Evolutionary conservation across 2,329 filamentous ascomycete species (phyloP).

Genomic region (Plenodomus lindquistii): DNA sequence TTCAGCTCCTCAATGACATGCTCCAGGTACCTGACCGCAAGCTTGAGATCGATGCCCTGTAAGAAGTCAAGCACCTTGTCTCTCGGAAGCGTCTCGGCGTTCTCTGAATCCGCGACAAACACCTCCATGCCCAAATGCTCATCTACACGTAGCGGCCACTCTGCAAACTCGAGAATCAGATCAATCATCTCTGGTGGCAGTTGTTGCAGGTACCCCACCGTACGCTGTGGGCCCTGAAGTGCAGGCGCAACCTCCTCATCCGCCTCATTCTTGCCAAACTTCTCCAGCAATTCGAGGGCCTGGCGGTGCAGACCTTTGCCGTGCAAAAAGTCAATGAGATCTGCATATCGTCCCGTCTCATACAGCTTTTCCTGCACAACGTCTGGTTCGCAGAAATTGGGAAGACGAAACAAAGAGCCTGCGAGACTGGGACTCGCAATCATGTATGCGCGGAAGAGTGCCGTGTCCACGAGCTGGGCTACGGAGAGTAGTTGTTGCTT

Average conservation of each 20-base stretch:
- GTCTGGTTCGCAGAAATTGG: constrained; percentile 95
- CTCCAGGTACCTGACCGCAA: constrained; percentile 84
- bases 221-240: constrained; percentile 80
- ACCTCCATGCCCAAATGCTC: constrained; percentile 85
- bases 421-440: constrained; percentile 83
- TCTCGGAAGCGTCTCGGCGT: constrained; percentile 85
- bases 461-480: constrained; percentile 88
- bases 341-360: constrained; percentile 84
- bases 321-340: constrained; percentile 96
- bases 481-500: constrained; percentile 73
- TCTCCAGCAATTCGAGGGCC: constrained; percentile 78
- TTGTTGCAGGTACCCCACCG: constrained; percentile 86
- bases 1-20: constrained; percentile 87
- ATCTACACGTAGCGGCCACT: constrained; percentile 79
- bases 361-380: constrained; percentile 93
- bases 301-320: constrained; percentile 91
- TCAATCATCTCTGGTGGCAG: constrained; percentile 86
- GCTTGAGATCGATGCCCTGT: constrained; percentile 65
- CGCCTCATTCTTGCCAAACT: constrained; percentile 68
- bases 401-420: constrained; percentile 87
- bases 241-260: constrained; percentile 53
- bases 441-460: constrained; percentile 94
- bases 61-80: constrained; percentile 76
- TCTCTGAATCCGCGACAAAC: constrained; percentile 90
- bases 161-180: constrained; percentile 85